phyloP scores from a whole-genome alignment of 2,329 filamentous ascomycete species.

The Trichophyton verrucosum region DNA sequence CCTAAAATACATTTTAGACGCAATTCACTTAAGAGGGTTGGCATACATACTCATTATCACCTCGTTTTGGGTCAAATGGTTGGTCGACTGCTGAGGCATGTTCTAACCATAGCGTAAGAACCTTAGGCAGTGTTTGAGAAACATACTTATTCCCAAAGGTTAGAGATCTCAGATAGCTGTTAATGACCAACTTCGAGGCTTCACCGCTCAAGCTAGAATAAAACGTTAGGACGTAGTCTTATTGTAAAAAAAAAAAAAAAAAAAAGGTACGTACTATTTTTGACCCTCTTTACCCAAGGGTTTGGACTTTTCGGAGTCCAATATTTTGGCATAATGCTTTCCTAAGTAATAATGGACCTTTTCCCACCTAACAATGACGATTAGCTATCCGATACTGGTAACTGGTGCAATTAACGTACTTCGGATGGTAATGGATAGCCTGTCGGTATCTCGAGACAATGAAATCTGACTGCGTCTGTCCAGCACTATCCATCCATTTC shows the following conservation, averaged over 20 bases:
- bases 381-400: background rate
- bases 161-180: slow-evolving; percentile 82
- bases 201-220: slow-evolving; percentile 56
- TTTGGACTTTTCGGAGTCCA: slow-evolving; percentile 75
- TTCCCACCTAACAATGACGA: slow-evolving; percentile 56
- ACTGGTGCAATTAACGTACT: slow-evolving; percentile 13
- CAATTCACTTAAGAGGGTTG: slow-evolving; percentile 1
- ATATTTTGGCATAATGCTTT: slow-evolving; percentile 90
- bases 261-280: slow-evolving; percentile 37
- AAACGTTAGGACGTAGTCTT: background rate
- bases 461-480: slow-evolving; percentile 73
- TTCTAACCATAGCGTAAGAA: slow-evolving; percentile 89
- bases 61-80: slow-evolving; percentile 39
- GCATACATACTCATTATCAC: slow-evolving; percentile 32
- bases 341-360: slow-evolving; percentile 96
- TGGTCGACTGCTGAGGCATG: slow-evolving; percentile 65
- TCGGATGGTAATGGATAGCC: slow-evolving; percentile 41
- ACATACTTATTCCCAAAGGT: slow-evolving; percentile 88
- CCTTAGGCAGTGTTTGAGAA: slow-evolving; percentile 82
- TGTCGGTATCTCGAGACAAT: slow-evolving; percentile 72
- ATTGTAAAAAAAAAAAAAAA: too few species aligned
- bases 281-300: slow-evolving; percentile 65
- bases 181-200: slow-evolving; percentile 74
- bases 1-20: slow-evolving; percentile 17
- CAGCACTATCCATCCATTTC: slow-evolving; percentile 93